phyloP scores from a whole-genome alignment of 495 filamentous ascomycete genomes.

The Talaromyces nanjingensis region DNA sequence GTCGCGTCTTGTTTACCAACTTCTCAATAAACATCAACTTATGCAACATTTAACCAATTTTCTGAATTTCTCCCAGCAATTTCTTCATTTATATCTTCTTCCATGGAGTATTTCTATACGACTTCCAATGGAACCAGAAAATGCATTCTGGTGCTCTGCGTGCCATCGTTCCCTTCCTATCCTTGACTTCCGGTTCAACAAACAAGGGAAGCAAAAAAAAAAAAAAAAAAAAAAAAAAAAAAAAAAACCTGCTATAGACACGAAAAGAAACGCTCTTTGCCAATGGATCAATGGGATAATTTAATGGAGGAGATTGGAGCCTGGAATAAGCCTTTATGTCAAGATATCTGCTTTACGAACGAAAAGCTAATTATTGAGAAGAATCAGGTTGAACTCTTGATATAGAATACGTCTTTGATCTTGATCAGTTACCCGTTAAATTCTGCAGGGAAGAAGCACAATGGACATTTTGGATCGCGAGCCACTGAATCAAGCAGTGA shows the following conservation, averaged over 20 bases:
- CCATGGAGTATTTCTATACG: no score
- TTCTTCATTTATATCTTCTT: no score
- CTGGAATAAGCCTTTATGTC: slow-evolving; percentile 5
- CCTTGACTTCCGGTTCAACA: neutral
- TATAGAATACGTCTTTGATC: neutral
- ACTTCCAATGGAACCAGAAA: no score
- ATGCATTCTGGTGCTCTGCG: neutral
- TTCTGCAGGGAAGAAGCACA: neutral
- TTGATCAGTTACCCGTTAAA: neutral
- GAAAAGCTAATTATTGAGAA: neutral
- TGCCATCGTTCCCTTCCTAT: neutral
- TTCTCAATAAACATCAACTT: no score
- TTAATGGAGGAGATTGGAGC: neutral
- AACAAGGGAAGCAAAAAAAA: slow-evolving; percentile 1
- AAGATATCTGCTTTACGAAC: neutral
- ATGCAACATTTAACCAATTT: no score
- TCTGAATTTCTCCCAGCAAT: no score
- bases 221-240: no score
- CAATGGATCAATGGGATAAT: slow-evolving; percentile 1
- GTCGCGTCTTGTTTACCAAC: no score
- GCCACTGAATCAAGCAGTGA: neutral
- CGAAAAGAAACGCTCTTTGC: neutral
- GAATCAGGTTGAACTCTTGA: neutral
- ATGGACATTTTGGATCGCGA: neutral
- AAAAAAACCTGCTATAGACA: neutral